Percentiles rank a stretch among this genome's conserved stretches.
These are phyloP conservation scores for Coniella lustricola DNA, from an alignment of 2,329 filamentous ascomycete genomes.

Conservation along the genomic window DNA sequence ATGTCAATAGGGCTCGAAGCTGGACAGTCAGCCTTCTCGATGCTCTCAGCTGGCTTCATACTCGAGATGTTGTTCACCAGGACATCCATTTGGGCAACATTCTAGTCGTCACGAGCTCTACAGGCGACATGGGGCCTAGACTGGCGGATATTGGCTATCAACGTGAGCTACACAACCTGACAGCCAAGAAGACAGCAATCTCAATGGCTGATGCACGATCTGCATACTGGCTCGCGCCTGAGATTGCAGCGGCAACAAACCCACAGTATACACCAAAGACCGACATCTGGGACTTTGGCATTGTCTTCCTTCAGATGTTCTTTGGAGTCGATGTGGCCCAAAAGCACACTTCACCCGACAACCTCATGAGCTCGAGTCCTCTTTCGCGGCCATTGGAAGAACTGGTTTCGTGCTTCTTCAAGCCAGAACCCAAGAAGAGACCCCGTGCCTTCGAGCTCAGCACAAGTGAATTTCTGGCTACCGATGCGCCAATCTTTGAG, in stretches of 20 bases:
- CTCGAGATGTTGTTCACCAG: constrained; percentile 75
- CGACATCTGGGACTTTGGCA: constrained; percentile 91
- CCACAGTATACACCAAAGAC: constrained; percentile 67
- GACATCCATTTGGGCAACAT: constrained; percentile 76
- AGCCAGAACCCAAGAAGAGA: constrained; percentile 73
- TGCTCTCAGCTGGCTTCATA: constrained; percentile 80
- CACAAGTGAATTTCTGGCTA: constrained; percentile 60
- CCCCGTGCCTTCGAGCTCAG: constrained; percentile 71
- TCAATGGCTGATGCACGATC: constrained; percentile 59
- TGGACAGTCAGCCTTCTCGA: constrained; percentile 93
- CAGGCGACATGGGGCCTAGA: constrained; percentile 65
- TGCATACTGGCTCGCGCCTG: constrained; percentile 76
- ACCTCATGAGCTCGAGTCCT: constrained; percentile 62
- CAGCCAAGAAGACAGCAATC: constrained; percentile 41
- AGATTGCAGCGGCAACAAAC: constrained; percentile 57
- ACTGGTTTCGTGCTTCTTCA: constrained; percentile 78
- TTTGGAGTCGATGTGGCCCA: constrained; percentile 73
- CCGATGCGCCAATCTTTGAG: constrained; percentile 52
- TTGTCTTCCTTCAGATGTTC: constrained; percentile 88
- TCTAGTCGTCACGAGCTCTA: constrained; percentile 62
- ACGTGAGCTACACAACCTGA: constrained; percentile 56
- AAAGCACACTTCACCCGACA: constrained; percentile 71
- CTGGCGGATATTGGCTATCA: constrained; percentile 70
- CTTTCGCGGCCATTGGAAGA: constrained; percentile 73
- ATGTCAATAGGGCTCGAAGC: constrained; percentile 68